A percentile compares a stretch with the other conserved stretches of the same genome.
These are phyloP conservation scores for Myxozyma monticola DNA, from an alignment of 805 yeast genomes.

Conservation along the genomic window DNA sequence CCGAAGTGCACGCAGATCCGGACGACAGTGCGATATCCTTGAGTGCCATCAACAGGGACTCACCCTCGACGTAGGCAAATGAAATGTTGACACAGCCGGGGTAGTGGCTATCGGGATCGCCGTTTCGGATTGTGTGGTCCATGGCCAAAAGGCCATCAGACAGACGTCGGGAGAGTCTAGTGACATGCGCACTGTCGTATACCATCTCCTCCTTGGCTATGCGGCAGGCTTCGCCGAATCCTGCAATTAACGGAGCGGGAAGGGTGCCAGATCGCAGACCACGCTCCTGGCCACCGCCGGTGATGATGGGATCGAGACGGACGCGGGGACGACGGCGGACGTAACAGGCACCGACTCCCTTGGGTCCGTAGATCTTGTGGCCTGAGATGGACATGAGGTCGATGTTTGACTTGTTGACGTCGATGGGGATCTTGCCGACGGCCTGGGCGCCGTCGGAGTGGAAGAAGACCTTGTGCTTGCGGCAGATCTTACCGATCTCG, in stretches of 20 bases:
- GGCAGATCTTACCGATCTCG: constrained; percentile 87
- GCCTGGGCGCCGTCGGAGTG: constrained; percentile 99
- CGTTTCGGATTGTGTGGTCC: constrained; percentile 88
- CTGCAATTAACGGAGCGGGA: constrained; percentile 94
- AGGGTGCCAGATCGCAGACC: constrained; percentile 96
- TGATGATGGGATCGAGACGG: constrained; percentile 88
- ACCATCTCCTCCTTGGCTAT: constrained; percentile 71
- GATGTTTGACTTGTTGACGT: constrained; percentile 89
- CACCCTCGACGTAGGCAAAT: constrained; percentile 97
- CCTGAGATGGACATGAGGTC: constrained; percentile 92
- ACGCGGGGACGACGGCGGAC: constrained; percentile 98
- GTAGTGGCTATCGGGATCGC: constrained; percentile 71
- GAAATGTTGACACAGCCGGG: constrained; percentile 96
- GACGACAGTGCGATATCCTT: constrained; percentile 95
- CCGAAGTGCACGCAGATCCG: constrained; percentile 98
- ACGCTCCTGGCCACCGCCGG: constrained; percentile 99
- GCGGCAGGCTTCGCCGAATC: constrained; percentile 97
- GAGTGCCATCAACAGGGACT: constrained; percentile 93
- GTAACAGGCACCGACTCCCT: constrained; percentile 93
- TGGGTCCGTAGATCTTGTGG: constrained; percentile 97
- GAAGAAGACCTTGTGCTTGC: constrained; percentile 86
- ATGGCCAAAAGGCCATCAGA: constrained; percentile 70
- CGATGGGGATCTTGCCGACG: constrained; percentile 87
- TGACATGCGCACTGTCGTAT: constrained; percentile 71
- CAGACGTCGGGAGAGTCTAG: constrained; percentile 69